Evolutionary conservation across 2,329 filamentous ascomycete genomes (phyloP).

Genomic region (Sporothrix brasiliensis): DNA sequence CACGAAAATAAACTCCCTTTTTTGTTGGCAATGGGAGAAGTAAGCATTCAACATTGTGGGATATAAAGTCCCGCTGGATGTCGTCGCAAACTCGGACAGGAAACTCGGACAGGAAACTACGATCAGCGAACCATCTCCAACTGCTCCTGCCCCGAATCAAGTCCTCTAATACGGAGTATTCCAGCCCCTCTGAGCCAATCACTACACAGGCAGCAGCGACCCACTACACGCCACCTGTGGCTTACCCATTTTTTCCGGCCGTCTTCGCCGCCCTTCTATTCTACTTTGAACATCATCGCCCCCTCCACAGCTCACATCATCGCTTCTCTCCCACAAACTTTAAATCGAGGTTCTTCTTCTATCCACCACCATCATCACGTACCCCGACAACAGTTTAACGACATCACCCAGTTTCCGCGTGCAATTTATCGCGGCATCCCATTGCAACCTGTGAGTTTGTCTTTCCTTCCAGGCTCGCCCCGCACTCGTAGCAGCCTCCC

Average conservation of each 20-base stretch:
- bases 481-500: not conserved
- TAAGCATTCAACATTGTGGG: not conserved
- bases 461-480: not conserved
- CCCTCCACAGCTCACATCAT: constrained; percentile 20
- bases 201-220: constrained; percentile 15
- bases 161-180: not conserved
- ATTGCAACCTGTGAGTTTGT: not conserved
- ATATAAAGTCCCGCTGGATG: not conserved
- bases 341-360: not conserved
- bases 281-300: not conserved
- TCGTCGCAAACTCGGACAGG: not conserved
- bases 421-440: not conserved
- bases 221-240: constrained; percentile 10
- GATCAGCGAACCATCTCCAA: not conserved
- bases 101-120: not conserved
- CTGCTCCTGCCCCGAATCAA: not conserved
- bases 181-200: not conserved
- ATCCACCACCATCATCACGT: not conserved
- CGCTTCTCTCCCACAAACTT: not conserved
- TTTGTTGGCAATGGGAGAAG: not conserved
- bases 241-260: constrained; percentile 22
- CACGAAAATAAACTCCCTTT: not conserved
- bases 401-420: not conserved
- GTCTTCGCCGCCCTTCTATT: constrained; percentile 16
- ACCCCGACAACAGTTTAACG: not conserved